A percentile compares a stretch with the other conserved stretches of the same genome.
Conservation (phyloP, 192 early-diverging fungal species). For the Chytriomyces hyalinus region DNA sequence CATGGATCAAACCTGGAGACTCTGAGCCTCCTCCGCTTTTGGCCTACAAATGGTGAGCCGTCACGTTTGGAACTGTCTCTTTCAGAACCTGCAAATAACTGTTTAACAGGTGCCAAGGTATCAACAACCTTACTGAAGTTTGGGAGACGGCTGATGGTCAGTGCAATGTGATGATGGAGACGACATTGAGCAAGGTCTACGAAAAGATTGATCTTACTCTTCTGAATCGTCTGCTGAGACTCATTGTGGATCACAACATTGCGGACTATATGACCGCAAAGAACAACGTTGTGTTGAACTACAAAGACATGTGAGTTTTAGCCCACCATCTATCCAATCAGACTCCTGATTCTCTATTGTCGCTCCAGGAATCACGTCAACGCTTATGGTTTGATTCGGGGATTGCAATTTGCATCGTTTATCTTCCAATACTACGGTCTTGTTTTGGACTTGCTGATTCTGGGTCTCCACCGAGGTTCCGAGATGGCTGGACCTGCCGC, state of each 20-base stretch:
- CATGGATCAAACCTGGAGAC: constrained; percentile 99
- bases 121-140: constrained; percentile 95
- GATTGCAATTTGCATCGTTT: constrained; percentile 96
- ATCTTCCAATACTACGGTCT: constrained; percentile 99
- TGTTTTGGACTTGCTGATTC: constrained; percentile 90
- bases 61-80: background rate
- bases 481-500: constrained; percentile 96
- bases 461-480: constrained; percentile 91
- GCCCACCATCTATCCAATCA: background rate
- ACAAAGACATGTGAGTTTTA: constrained; percentile 88
- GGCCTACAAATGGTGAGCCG: constrained; percentile 83
- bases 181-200: constrained; percentile 87
- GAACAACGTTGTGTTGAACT: constrained; percentile 96
- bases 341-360: constrained; percentile 1
- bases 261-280: constrained; percentile 99
- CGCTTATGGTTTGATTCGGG: constrained; percentile 94
- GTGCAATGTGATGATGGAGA: constrained; percentile 97
- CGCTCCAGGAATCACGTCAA: constrained; percentile 83
- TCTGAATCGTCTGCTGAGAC: constrained; percentile 87
- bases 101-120: constrained; percentile 76
- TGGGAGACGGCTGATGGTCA: constrained; percentile 92
- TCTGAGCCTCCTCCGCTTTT: constrained; percentile 95
- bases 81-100: background rate
- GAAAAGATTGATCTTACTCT: constrained; percentile 98
- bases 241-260: constrained; percentile 98